Percentiles rank a stretch among this genome's conserved stretches.
Evolutionary conservation across 176 grass and related monocot genomes (phyloP).

Genomic region (Guadua angustifolia): DNA sequence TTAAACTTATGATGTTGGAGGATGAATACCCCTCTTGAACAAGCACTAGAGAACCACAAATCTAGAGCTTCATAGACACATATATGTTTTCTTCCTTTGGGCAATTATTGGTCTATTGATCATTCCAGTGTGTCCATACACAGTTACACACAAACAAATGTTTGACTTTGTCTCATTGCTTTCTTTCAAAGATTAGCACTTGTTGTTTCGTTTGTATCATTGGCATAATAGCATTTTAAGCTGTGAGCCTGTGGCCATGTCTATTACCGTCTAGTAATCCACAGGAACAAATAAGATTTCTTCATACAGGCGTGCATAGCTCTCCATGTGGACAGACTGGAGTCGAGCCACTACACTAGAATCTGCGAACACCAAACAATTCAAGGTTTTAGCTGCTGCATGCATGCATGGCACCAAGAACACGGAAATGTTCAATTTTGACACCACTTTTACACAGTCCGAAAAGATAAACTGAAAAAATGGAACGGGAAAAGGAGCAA

Average conservation of each 20-base stretch:
- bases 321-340: neutral
- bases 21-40: neutral
- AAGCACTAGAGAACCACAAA: neutral
- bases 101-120: neutral
- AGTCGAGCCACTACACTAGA: neutral
- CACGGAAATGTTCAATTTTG: neutral
- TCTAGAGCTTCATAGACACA: neutral
- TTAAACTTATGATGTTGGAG: neutral
- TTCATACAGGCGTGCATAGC: neutral
- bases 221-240: neutral
- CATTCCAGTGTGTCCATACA: neutral
- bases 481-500: neutral
- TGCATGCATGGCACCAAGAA: neutral
- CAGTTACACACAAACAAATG: neutral
- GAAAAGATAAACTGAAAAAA: neutral
- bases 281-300: neutral
- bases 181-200: neutral
- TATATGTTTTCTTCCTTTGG: neutral
- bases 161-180: neutral
- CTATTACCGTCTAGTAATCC: neutral
- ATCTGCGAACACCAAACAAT: neutral
- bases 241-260: neutral
- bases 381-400: neutral
- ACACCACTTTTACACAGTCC: neutral
- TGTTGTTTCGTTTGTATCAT: neutral